phyloP scores from a whole-genome alignment of 345 rosid genomes.

The Acer yangbiense region DNA sequence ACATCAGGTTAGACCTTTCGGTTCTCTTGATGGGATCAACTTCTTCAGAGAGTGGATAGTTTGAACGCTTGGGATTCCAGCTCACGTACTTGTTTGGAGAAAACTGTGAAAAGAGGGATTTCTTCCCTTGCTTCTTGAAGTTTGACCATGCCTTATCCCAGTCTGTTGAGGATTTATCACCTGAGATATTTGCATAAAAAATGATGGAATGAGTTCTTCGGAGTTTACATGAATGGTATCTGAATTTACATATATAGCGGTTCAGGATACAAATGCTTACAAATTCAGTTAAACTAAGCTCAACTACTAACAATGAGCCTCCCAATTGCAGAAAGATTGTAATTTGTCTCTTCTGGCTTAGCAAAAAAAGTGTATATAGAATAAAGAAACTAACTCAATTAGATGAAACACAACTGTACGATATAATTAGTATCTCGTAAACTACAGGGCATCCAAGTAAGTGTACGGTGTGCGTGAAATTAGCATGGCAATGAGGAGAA shows the following conservation, averaged over 20 bases:
- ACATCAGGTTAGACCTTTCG: conserved; percentile 78
- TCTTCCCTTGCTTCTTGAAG: conserved; percentile 84
- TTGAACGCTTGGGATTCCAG: conserved; percentile 82
- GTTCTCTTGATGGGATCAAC: conserved; percentile 91
- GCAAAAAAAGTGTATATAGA: background rate
- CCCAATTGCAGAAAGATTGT: background rate
- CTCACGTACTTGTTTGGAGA: conserved; percentile 79
- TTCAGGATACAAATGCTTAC: background rate
- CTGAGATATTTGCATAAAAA: conserved; percentile 35
- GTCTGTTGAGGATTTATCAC: conserved; percentile 70
- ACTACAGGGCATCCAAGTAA: background rate
- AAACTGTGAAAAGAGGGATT: conserved; percentile 60
- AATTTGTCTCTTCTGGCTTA: background rate
- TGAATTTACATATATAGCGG: background rate
- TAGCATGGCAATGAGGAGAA: background rate
- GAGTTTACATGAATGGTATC: background rate
- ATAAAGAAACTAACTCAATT: background rate
- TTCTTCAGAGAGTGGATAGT: conserved; percentile 85
- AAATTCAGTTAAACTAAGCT: background rate
- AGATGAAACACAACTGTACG: background rate
- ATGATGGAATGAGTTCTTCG: conserved; percentile 1
- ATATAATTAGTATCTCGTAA: background rate
- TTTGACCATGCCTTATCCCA: conserved; percentile 96
- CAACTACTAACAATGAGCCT: background rate
- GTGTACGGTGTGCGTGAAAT: background rate